A percentile compares a stretch with the other conserved stretches of the same genome.
These are phyloP conservation scores for Cutaneotrichosporon sp. DNA, from an alignment of 1,284 basidiomycete genomes.

Conservation along the genomic window DNA sequence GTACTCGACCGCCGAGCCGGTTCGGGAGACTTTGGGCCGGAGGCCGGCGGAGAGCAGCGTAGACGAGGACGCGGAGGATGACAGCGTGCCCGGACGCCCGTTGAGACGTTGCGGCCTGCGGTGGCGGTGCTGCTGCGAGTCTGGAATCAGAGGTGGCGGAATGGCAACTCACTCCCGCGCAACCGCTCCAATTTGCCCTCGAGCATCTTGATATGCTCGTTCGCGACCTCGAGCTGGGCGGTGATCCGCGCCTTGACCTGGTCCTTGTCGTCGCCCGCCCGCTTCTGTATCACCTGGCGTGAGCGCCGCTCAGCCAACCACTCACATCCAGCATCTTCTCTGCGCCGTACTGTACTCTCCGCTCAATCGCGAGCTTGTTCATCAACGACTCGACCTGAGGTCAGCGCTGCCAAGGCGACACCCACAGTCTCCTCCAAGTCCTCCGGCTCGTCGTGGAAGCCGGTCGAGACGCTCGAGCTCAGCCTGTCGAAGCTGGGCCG, in stretches of 20 bases:
- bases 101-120: conserved; percentile 36
- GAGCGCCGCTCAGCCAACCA: conserved; percentile 1
- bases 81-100: conserved; percentile 17
- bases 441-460: conserved; percentile 15
- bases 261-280: conserved; percentile 33
- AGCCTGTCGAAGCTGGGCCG: conserved; percentile 17
- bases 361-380: conserved; percentile 50
- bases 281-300: conserved; percentile 39
- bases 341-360: conserved; percentile 53
- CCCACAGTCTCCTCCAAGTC: conserved; percentile 20
- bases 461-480: conserved; percentile 21
- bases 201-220: conserved; percentile 40
- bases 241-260: conserved; percentile 42
- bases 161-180: conserved; percentile 17
- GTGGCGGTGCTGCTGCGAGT: conserved; percentile 25
- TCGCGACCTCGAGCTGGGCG: conserved; percentile 44
- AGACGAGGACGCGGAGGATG: conserved; percentile 13
- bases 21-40: conserved; percentile 28
- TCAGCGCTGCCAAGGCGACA: background rate
- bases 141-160: conserved; percentile 9
- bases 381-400: conserved; percentile 48
- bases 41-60: conserved; percentile 25
- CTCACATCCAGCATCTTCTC: conserved; percentile 54
- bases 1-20: conserved; percentile 11
- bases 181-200: conserved; percentile 38